Evolutionary conservation across 805 yeast species (phyloP).

Genomic region (Crinitomyces ghanaensis): DNA sequence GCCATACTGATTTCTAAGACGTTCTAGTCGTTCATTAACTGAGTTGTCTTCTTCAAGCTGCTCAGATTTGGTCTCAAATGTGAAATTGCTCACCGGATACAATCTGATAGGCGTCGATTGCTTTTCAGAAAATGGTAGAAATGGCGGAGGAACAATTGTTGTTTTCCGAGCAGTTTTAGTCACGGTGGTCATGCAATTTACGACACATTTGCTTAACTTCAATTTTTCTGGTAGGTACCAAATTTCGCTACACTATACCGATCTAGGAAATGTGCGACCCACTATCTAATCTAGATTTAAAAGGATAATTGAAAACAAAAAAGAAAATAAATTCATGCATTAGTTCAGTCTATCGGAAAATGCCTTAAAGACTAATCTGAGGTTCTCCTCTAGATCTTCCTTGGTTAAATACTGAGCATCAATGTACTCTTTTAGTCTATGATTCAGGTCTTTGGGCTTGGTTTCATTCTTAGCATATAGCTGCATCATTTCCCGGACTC

Average conservation of each 20-base stretch:
- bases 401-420: conserved; percentile 14
- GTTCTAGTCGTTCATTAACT: conserved; percentile 18
- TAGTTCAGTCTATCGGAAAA: too few species aligned
- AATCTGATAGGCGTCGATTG: conserved; percentile 20
- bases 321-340: too few species aligned
- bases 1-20: conserved; percentile 22
- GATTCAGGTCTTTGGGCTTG: conserved; percentile 14
- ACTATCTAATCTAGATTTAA: too few species aligned
- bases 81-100: conserved; percentile 25
- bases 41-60: conserved; percentile 24
- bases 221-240: too few species aligned
- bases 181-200: conserved; percentile 36
- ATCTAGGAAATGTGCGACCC: too few species aligned
- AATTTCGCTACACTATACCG: too few species aligned
- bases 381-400: conserved; percentile 14
- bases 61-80: conserved; percentile 21
- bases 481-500: conserved; percentile 59
- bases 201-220: too few species aligned
- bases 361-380: conserved; percentile 12
- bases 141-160: conserved; percentile 11
- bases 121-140: conserved; percentile 13
- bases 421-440: conserved; percentile 17
- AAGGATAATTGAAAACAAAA: too few species aligned
- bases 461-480: conserved; percentile 35
- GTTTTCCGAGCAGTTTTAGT: conserved; percentile 16